Percentiles rank a stretch among this genome's conserved stretches.
Conservation (phyloP, 106 monocot genomes). For the Allium sativum region DNA sequence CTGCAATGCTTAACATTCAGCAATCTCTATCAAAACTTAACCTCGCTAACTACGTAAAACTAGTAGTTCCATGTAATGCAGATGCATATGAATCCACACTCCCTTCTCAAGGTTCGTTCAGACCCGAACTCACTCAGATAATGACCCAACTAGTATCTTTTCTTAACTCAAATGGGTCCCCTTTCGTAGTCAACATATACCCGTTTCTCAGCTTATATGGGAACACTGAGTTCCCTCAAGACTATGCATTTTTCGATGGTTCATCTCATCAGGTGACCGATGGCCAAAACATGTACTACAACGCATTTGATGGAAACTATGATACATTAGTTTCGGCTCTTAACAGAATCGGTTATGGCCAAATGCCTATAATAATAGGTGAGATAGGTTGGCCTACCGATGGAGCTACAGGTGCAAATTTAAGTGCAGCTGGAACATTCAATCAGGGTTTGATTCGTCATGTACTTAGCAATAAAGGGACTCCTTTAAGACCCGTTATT, state of each 20-base stretch:
- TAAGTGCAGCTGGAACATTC: conserved; percentile 64
- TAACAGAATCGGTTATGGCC: conserved; percentile 57
- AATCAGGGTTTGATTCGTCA: conserved; percentile 79
- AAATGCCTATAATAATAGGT: conserved; percentile 67
- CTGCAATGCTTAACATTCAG: conserved; percentile 61
- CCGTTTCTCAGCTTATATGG: conserved; percentile 76
- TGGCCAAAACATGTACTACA: conserved; percentile 55
- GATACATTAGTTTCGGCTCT: conserved; percentile 74
- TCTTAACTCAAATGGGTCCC: conserved; percentile 60
- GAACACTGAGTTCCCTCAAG: conserved; percentile 72
- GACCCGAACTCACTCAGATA: conserved; percentile 56
- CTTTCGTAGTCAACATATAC: conserved; percentile 80
- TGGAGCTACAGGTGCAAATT: conserved; percentile 67
- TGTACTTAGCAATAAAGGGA: conserved; percentile 60
- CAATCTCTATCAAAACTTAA: conserved; percentile 68
- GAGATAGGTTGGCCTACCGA: conserved; percentile 91
- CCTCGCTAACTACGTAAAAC: conserved; percentile 69
- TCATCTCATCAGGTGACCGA: conserved; percentile 66
- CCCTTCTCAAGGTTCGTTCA: conserved; percentile 81
- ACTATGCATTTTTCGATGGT: conserved; percentile 78
- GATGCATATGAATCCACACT: conserved; percentile 63
- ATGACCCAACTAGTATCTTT: conserved; percentile 69
- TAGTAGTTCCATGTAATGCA: conserved; percentile 90
- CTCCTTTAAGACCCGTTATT: conserved; percentile 55
- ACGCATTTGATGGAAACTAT: conserved; percentile 81